Conservation (phyloP, 2,329 filamentous ascomycete genomes). For the Fusarium papillatum region DNA sequence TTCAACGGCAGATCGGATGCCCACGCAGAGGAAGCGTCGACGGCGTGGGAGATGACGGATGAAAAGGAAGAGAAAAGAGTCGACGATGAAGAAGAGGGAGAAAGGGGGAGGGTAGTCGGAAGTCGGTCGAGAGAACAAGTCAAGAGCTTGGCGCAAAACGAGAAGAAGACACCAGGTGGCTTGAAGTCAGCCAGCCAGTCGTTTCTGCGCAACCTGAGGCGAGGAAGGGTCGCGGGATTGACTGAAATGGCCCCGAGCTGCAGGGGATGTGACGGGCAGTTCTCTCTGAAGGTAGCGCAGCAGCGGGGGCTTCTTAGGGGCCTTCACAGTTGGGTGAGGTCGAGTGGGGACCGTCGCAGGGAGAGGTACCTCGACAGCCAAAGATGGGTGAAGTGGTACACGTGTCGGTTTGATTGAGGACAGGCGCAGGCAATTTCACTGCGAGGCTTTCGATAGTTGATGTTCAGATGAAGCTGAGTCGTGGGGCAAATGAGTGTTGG, state of each 20-base stretch:
- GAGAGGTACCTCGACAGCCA: conserved; percentile 28
- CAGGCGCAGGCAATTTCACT: conserved; percentile 16
- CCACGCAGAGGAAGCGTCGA: conserved; percentile 30
- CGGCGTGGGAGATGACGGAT: conserved; percentile 7
- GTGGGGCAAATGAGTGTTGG: background rate
- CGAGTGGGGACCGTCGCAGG: conserved; percentile 2
- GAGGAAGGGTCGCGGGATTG: conserved; percentile 45
- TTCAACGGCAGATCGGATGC: conserved; percentile 39
- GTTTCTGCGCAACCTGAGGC: conserved; percentile 45
- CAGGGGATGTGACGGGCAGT: conserved; percentile 44
- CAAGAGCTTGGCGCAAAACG: conserved; percentile 42
- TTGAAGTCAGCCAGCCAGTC: conserved; percentile 45
- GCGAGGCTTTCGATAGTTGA: conserved; percentile 25
- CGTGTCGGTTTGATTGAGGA: conserved; percentile 16
- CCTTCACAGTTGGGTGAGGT: conserved; percentile 14
- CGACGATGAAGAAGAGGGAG: conserved; percentile 31
- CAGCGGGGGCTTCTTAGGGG: conserved; percentile 27
- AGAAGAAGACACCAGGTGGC: conserved; percentile 50
- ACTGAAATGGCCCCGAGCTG: conserved; percentile 38
- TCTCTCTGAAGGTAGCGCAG: conserved; percentile 25
- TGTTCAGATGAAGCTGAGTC: conserved; percentile 3
- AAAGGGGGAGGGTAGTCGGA: conserved; percentile 29
- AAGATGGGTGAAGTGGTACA: conserved; percentile 26
- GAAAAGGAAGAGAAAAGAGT: conserved; percentile 6
- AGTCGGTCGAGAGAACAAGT: conserved; percentile 33